Evolutionary conservation across 1,284 basidiomycete species (phyloP).

Genomic region (Gymnopus androsaceus): DNA sequence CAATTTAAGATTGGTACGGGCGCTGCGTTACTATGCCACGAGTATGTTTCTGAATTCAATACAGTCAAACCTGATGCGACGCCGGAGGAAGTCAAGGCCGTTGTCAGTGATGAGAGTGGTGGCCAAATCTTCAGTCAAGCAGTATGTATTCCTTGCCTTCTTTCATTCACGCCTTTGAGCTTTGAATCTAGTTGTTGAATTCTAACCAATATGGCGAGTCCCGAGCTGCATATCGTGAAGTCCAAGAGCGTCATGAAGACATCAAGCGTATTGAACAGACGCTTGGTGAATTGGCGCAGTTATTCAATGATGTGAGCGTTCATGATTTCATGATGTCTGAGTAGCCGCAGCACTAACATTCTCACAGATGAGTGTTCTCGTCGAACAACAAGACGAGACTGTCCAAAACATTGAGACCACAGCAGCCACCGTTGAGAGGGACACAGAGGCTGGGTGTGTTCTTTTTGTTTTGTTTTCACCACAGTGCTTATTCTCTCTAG

Average conservation of each 20-base stretch:
- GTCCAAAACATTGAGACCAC: slow-evolving; percentile 82
- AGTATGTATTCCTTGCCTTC: slow-evolving; percentile 44
- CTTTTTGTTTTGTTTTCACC: slow-evolving; percentile 3
- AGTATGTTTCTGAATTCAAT: slow-evolving; percentile 12
- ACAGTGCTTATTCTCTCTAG: slow-evolving; percentile 43
- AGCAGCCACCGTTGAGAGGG: slow-evolving; percentile 73
- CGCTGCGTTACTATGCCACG: slow-evolving; percentile 2
- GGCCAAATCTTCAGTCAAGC: slow-evolving; percentile 96
- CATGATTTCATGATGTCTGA: not conserved
- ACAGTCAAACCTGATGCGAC: slow-evolving; percentile 93
- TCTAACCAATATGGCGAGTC: slow-evolving; percentile 92
- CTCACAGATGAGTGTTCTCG: slow-evolving; percentile 80
- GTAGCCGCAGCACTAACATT: slow-evolving; percentile 7
- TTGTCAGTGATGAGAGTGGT: slow-evolving; percentile 83
- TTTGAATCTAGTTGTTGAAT: slow-evolving; percentile 75
- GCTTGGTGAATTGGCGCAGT: slow-evolving; percentile 88
- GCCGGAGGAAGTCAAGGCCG: slow-evolving; percentile 88
- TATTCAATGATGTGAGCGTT: slow-evolving; percentile 83
- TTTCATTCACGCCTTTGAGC: slow-evolving; percentile 1
- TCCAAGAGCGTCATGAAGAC: slow-evolving; percentile 95
- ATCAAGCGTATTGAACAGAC: slow-evolving; percentile 95
- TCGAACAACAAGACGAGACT: slow-evolving; percentile 90
- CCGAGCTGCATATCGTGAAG: slow-evolving; percentile 89
- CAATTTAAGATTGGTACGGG: slow-evolving; percentile 89
- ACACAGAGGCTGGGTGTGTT: slow-evolving; percentile 81